A percentile compares a stretch with the other conserved stretches of the same genome.
Conservation (phyloP, 805 yeast genomes). For the Saturnispora halmiae region DNA sequence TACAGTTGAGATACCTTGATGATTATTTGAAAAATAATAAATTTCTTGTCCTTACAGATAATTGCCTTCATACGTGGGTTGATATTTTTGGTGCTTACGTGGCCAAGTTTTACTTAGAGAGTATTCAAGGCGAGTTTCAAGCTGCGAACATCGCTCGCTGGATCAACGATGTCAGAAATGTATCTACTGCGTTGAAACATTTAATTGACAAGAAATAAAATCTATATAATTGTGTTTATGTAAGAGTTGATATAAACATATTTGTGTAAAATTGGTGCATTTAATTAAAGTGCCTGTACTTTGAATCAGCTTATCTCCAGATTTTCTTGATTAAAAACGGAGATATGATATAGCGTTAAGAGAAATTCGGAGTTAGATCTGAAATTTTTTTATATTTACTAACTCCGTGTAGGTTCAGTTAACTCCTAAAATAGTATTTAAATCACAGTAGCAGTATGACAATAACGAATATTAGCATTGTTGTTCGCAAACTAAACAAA, state of each 20-base stretch:
- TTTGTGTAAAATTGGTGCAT: too few relatives aligned
- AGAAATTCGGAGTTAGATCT: neutral
- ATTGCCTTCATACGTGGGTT: conserved; percentile 7
- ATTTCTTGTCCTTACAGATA: conserved; percentile 1
- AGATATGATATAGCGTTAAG: neutral
- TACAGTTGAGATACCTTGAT: conserved; percentile 1
- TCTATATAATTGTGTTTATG: too few relatives aligned
- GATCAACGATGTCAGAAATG: neutral
- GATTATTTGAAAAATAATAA: conserved; percentile 6
- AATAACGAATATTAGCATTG: neutral
- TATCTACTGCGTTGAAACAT: neutral
- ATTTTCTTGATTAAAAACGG: too few relatives aligned
- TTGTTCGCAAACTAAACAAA: neutral
- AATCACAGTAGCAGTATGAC: neutral
- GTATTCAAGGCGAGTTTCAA: neutral
- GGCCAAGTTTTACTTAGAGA: neutral
- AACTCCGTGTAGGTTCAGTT: neutral
- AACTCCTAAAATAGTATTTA: neutral
- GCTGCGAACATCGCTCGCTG: neutral
- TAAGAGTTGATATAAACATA: too few relatives aligned
- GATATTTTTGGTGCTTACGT: conserved; percentile 1
- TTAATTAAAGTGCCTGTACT: too few relatives aligned
- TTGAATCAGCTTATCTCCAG: too few relatives aligned
- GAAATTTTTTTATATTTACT: neutral
- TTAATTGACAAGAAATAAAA: too few relatives aligned